phyloP scores from a whole-genome alignment of 352 stramenopile species.

The Phytopythium helicoides region DNA sequence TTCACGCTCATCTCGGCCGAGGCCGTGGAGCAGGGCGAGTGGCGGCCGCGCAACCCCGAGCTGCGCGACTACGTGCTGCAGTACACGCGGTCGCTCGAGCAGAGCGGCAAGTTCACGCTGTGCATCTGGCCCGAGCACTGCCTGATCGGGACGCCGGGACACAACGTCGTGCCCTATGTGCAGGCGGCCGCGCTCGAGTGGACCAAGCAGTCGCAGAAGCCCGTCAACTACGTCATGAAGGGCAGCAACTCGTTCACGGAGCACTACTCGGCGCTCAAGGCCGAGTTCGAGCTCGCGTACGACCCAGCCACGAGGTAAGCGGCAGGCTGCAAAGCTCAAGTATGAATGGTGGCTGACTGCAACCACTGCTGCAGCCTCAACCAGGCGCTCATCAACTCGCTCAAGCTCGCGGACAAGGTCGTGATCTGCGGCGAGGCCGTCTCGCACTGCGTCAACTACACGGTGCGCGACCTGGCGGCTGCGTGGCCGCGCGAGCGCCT shows the following conservation, averaged over 20 bases:
- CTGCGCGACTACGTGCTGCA: slow-evolving; percentile 85
- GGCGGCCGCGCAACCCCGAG: slow-evolving; percentile 56
- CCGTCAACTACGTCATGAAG: slow-evolving; percentile 91
- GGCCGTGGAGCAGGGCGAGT: slow-evolving; percentile 65
- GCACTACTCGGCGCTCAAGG: slow-evolving; percentile 94
- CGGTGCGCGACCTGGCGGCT: slow-evolving; percentile 88
- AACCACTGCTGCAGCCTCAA: slow-evolving; percentile 65
- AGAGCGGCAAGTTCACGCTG: slow-evolving; percentile 87
- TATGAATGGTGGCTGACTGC: no score
- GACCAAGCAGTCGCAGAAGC: slow-evolving; percentile 58
- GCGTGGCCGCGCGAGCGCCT: slow-evolving; percentile 77
- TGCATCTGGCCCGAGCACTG: slow-evolving; percentile 98
- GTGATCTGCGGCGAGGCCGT: slow-evolving; percentile 93
- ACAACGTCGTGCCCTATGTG: slow-evolving; percentile 88
- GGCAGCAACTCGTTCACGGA: slow-evolving; percentile 95
- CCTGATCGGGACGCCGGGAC: slow-evolving; percentile 89
- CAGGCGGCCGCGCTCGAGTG: slow-evolving; percentile 84
- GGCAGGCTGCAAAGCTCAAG: no score
- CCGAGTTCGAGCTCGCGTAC: slow-evolving; percentile 89
- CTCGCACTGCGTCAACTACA: slow-evolving; percentile 98
- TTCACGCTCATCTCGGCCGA: slow-evolving; percentile 93
- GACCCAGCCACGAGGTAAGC: slow-evolving; percentile 70
- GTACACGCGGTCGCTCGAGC: slow-evolving; percentile 90
- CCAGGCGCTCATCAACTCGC: slow-evolving; percentile 73
- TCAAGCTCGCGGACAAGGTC: slow-evolving; percentile 86